These are phyloP conservation scores for Yamadazyma songkhlaensis DNA, from an alignment of 1,139 yeast genomes.

Conservation along the genomic window DNA sequence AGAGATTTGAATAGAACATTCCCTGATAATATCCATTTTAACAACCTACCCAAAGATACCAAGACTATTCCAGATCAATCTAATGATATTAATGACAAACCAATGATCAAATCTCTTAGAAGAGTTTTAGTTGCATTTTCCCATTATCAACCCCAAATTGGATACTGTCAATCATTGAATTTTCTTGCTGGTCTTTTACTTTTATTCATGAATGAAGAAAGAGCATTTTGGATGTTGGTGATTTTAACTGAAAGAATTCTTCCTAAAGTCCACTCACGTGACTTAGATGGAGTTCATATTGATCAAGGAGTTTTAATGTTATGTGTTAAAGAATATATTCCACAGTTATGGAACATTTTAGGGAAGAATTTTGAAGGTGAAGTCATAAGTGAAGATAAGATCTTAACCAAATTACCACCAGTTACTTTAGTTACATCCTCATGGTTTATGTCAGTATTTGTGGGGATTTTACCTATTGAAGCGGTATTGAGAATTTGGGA, in stretches of 20 bases:
- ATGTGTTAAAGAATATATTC: slow-evolving; percentile 79
- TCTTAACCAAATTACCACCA: slow-evolving; percentile 78
- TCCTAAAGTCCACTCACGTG: slow-evolving; percentile 89
- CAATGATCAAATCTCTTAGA: slow-evolving; percentile 68
- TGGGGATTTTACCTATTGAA: slow-evolving; percentile 85
- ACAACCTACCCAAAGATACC: slow-evolving; percentile 10
- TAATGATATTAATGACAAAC: slow-evolving; percentile 57
- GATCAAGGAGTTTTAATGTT: slow-evolving; percentile 94
- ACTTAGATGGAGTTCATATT: slow-evolving; percentile 89
- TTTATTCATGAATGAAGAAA: slow-evolving; percentile 83
- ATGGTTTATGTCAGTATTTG: slow-evolving; percentile 96
- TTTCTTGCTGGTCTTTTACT: slow-evolving; percentile 84
- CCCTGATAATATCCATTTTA: slow-evolving; percentile 85
- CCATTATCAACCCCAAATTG: slow-evolving; percentile 82
- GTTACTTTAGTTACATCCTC: slow-evolving; percentile 90
- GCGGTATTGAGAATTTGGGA: slow-evolving; percentile 92
- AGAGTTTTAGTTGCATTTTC: slow-evolving; percentile 84
- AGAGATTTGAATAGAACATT: slow-evolving; percentile 90
- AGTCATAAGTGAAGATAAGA: slow-evolving; percentile 52
- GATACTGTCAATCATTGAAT: slow-evolving; percentile 93
- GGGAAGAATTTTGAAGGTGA: slow-evolving; percentile 45
- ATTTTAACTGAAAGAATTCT: slow-evolving; percentile 80
- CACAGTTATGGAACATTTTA: slow-evolving; percentile 68
- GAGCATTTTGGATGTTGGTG: slow-evolving; percentile 93
- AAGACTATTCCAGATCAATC: slow-evolving; percentile 2